Base-by-base conservation (phyloP, 139 green algal genomes). In the Chlorella sorokiniana region DNA sequence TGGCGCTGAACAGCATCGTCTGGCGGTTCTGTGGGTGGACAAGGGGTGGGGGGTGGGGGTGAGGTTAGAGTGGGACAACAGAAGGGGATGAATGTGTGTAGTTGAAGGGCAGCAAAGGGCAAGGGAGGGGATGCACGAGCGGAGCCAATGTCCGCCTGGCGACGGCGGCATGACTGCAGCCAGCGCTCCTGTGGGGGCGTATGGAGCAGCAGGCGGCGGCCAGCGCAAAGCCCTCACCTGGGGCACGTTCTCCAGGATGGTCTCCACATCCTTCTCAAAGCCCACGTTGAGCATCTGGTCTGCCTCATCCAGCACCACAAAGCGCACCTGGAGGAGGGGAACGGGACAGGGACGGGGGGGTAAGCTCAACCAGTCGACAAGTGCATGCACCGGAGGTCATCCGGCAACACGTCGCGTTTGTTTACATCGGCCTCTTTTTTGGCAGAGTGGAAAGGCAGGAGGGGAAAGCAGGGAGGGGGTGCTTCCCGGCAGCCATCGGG, bases 191-290 rank as follows among this genome's bases (percentile, higher is more conserved):
- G 22, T 23, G 27, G 27, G 2, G 22, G 27, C 27, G 52, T 4
- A 6, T 61, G 22, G 8, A 10, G 9, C 35, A 42, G 1, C 35
- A 48, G 31, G n/a, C 25, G 16, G 14, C 37, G 37, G 35, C 14
- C 8, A 27, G 5, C 2, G 65, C 65, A 45, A 41, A 44, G 33
- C 4, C 22, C 73, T 52, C 54, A 69, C 73, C 73, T 76, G 37
- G 16, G 92, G 94, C 23, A 95, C 89, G 70, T 86, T 84, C 27
- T 86, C 65, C 83, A 99, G 86, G 79, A 99, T 98, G 56, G 85
- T 86, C 92, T 99, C 97, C 84, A 99, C 96, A 85, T 99, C 97
- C 86, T 99, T 91, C 82, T 97, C 92, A 83, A 99, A 99, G 64
- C 97, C 97, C 71, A 99, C 94, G 77, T 94, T 91, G 22, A 99